These are phyloP conservation scores for Beta corolliflora DNA, from an alignment of 179 eudicot genomes.

Conservation along the genomic window DNA sequence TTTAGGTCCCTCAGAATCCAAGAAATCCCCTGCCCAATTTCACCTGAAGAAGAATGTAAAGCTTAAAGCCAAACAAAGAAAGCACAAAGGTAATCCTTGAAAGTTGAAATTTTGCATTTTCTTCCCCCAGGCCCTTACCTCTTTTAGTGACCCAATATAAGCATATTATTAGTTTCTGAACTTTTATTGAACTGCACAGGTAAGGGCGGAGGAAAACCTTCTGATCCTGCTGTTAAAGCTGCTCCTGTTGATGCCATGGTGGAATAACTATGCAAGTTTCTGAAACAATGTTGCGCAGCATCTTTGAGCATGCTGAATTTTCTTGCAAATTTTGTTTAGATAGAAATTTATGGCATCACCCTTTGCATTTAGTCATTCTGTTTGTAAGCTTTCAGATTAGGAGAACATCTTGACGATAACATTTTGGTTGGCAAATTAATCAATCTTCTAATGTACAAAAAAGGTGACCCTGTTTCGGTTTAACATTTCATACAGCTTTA, in stretches of 20 bases:
- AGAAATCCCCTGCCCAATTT: slow-evolving; percentile 48
- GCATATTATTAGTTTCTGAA: no score
- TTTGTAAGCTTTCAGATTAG: slow-evolving; percentile 20
- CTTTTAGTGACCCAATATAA: neutral
- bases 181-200: slow-evolving; percentile 31
- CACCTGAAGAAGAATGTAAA: slow-evolving; percentile 72
- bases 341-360: slow-evolving; percentile 1
- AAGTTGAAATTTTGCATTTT: no score
- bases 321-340: slow-evolving; percentile 20
- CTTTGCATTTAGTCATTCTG: neutral
- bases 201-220: slow-evolving; percentile 36
- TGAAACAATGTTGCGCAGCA: slow-evolving; percentile 6
- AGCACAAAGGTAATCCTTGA: slow-evolving; percentile 44
- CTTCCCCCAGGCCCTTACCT: no score
- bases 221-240: slow-evolving; percentile 30
- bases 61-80: slow-evolving; percentile 56
- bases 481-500: no score
- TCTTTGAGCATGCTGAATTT: neutral
- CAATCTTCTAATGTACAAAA: neutral
- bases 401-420: neutral
- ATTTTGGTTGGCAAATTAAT: slow-evolving; percentile 14
- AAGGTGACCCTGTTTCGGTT: no score
- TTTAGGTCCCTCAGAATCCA: slow-evolving; percentile 54
- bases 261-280: slow-evolving; percentile 34
- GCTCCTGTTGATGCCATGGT: slow-evolving; percentile 51